phyloP scores from a whole-genome alignment of 495 filamentous ascomycete genomes.

The Thermochaetoides thermophila region DNA sequence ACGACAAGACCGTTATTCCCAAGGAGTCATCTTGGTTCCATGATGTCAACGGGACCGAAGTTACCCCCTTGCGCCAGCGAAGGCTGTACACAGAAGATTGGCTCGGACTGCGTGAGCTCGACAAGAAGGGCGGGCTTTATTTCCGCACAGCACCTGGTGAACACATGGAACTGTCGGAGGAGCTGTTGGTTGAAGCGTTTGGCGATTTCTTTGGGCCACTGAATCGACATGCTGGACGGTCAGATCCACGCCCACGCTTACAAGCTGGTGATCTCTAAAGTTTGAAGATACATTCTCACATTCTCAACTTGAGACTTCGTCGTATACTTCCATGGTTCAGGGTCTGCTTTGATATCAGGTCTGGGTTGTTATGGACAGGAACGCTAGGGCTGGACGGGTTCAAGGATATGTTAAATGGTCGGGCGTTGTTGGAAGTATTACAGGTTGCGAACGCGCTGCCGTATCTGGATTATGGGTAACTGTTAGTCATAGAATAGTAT shows the following conservation, averaged over 20 bases:
- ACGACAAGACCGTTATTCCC: constrained; percentile 76
- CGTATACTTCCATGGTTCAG: no score
- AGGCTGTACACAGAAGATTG: constrained; percentile 82
- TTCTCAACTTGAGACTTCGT: no score
- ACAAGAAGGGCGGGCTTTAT: constrained; percentile 61
- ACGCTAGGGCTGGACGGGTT: no score
- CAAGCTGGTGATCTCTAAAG: no score
- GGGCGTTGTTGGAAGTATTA: no score
- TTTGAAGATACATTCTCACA: no score
- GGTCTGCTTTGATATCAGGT: no score
- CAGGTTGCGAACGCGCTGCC: no score
- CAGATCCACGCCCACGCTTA: constrained; percentile 5
- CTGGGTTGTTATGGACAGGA: no score
- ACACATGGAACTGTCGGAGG: constrained; percentile 72
- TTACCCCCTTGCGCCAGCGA: constrained; percentile 54
- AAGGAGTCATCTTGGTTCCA: constrained; percentile 88
- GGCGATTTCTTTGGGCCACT: constrained; percentile 52
- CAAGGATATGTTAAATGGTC: no score
- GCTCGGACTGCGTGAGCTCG: constrained; percentile 72
- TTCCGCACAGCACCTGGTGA: constrained; percentile 56
- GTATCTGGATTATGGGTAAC: no score
- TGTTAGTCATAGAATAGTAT: no score
- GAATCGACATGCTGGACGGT: constrained; percentile 13
- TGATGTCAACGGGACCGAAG: constrained; percentile 60
- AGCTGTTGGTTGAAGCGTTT: constrained; percentile 51